These are phyloP conservation scores for Astragalus glycyphyllos DNA, from an alignment of 306 rosid species.

Conservation along the genomic window DNA sequence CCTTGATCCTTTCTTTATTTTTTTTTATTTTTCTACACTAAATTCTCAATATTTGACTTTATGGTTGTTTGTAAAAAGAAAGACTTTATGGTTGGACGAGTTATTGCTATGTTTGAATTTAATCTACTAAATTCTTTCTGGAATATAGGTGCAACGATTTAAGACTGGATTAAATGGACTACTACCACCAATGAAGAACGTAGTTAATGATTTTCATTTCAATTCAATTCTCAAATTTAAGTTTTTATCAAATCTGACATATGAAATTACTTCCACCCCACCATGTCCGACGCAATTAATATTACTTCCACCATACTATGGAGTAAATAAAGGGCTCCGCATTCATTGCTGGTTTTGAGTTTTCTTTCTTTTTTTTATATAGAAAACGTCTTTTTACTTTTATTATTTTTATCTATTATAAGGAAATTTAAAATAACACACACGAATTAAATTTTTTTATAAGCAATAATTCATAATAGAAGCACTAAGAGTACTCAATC, in stretches of 20 bases:
- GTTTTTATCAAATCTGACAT: conserved; percentile 40
- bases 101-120: conserved; percentile 38
- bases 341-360: conserved; percentile 46
- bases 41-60: conserved; percentile 45
- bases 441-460: no score
- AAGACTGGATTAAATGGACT: conserved; percentile 31
- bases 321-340: conserved; percentile 24
- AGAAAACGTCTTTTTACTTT: no score
- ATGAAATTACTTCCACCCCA: conserved; percentile 52
- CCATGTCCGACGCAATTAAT: conserved; percentile 52
- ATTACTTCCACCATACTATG: background rate
- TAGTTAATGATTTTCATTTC: conserved; percentile 19
- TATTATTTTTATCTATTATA: no score
- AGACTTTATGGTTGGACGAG: conserved; percentile 42
- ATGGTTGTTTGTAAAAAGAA: background rate
- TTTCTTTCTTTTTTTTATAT: no score
- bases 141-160: conserved; percentile 47
- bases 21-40: no score
- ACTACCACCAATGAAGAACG: conserved; percentile 16
- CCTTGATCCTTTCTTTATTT: background rate
- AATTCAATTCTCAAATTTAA: conserved; percentile 34
- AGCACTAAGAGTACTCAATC: no score
- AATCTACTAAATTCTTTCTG: conserved; percentile 21
- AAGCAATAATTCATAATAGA: no score
- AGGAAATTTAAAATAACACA: no score